These are phyloP conservation scores for Geoglossum cookeanum DNA, from an alignment of 2,329 filamentous ascomycete species.

Conservation along the genomic window DNA sequence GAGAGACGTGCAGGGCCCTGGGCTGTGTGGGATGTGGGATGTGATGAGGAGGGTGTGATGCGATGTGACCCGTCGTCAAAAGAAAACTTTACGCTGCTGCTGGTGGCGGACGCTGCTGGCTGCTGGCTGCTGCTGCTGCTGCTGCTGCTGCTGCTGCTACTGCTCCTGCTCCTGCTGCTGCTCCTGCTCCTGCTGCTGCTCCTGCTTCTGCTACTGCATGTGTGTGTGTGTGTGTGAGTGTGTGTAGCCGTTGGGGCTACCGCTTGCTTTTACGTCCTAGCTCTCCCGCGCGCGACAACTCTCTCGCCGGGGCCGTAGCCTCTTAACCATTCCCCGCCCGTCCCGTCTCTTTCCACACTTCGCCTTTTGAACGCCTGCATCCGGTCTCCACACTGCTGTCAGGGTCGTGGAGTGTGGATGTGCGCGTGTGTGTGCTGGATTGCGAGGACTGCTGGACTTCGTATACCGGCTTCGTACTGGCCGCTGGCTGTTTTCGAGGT, in stretches of 20 bases:
- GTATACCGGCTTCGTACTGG: neutral
- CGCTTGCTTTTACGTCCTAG: conserved; percentile 1
- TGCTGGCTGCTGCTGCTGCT: neutral
- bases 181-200: neutral
- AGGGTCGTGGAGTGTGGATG: neutral
- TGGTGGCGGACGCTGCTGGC: neutral
- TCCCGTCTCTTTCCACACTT: conserved; percentile 1
- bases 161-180: too few species aligned
- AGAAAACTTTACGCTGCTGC: neutral
- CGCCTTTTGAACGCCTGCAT: neutral
- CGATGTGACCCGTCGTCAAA: conserved; percentile 3
- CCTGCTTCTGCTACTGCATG: neutral
- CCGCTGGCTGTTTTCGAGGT: neutral
- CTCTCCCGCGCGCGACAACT: neutral
- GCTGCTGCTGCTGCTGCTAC: too few species aligned
- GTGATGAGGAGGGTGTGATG: neutral
- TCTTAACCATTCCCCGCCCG: conserved; percentile 1
- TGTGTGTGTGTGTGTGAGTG: neutral
- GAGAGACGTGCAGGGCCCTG: neutral
- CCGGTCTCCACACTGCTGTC: neutral
- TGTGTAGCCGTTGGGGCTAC: conserved; percentile 1
- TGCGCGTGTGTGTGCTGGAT: conserved; percentile 1
- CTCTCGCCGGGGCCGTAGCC: neutral
- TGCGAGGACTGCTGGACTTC: neutral
- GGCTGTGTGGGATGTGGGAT: neutral